Base-by-base conservation (phyloP, 345 rosid species). In the Populus deltoides region DNA sequence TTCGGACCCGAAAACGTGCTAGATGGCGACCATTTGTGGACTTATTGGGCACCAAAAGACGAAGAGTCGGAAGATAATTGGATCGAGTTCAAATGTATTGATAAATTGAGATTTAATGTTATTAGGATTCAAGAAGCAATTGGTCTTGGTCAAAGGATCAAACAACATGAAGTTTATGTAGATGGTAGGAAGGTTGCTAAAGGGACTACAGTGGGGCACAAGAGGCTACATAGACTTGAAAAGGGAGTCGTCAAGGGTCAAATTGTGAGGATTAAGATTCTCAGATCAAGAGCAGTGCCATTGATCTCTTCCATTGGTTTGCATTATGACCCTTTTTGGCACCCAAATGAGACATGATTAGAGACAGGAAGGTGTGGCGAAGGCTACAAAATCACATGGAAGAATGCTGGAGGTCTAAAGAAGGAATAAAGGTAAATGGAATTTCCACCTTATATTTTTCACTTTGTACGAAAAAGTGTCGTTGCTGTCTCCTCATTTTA, bases 41-140 rank as follows among this genome's bases (percentile, higher is more conserved):
- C 94, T 15, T 90, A 92, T 70, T 90, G 97, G 97, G 85, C 88
- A 2, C 92, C 94, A 0, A 73, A 51, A 27, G 82, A 81, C 16
- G 73, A 77, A 7, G 77, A 82, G 24, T 35, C 53, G 2, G 47
- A 74, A 63, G 85, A 68, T 4, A 78, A 76, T 38, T 90, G 97
- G 92, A 83, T 90, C 73, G 91, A 88, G 75, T 43, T 92, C 6
- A 76, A 29, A 27, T 76, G 80, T 1, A 51, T 36, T 18, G 85
- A 66, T 66, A 83, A 85, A 81, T 20, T 86, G 78, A 81, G 79
- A 74, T 92, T 90, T 43, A 92, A 89, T 57, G 92, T 89, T 79
- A 72, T 92, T 18, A 84, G 92, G 77, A 87, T 90, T 67, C 97
- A 92, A 68, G 97, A 92, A 72, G 89, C 94, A 2, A 87, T 92